A percentile compares a stretch with the other conserved stretches of the same genome.
phyloP scores from a whole-genome alignment of 1,284 basidiomycete species.

The Testicularia cyperi region DNA sequence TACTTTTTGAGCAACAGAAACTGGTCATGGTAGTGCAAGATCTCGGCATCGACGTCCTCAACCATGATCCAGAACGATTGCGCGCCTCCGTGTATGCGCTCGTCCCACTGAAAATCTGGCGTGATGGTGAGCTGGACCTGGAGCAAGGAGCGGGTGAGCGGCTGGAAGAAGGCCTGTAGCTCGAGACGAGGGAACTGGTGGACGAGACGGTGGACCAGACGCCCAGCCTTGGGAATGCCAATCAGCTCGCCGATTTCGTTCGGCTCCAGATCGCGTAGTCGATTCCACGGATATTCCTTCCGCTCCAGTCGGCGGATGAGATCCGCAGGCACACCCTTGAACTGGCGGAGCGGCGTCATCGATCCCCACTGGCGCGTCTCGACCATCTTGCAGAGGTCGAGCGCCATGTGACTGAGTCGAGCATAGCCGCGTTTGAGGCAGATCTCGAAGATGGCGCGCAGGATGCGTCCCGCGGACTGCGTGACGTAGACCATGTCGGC shows the following conservation, averaged over 20 bases:
- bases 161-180: slow-evolving; percentile 64
- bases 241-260: slow-evolving; percentile 76
- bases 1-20: slow-evolving; percentile 90
- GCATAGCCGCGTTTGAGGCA: slow-evolving; percentile 99
- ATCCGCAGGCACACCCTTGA: slow-evolving; percentile 82
- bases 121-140: slow-evolving; percentile 66
- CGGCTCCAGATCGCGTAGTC: slow-evolving; percentile 56
- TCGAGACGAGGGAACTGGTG: slow-evolving; percentile 95
- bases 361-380: slow-evolving; percentile 81
- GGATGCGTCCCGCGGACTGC: slow-evolving; percentile 68
- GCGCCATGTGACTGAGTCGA: slow-evolving; percentile 81
- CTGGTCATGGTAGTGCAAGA: slow-evolving; percentile 88
- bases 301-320: slow-evolving; percentile 90
- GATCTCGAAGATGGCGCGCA: slow-evolving; percentile 97
- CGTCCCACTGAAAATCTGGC: slow-evolving; percentile 96
- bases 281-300: slow-evolving; percentile 72
- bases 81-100: slow-evolving; percentile 82
- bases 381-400: slow-evolving; percentile 95
- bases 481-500: slow-evolving; percentile 93
- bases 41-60: slow-evolving; percentile 95
- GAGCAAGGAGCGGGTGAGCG: slow-evolving; percentile 54
- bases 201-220: slow-evolving; percentile 88
- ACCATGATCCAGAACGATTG: slow-evolving; percentile 88
- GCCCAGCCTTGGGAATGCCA: slow-evolving; percentile 82
- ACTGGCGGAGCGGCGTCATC: slow-evolving; percentile 95